Evolutionary conservation across 2,329 filamentous ascomycete species (phyloP), one percentile per base, ranked within the genome.

Genomic region (Aureobasidium sp.): DNA sequence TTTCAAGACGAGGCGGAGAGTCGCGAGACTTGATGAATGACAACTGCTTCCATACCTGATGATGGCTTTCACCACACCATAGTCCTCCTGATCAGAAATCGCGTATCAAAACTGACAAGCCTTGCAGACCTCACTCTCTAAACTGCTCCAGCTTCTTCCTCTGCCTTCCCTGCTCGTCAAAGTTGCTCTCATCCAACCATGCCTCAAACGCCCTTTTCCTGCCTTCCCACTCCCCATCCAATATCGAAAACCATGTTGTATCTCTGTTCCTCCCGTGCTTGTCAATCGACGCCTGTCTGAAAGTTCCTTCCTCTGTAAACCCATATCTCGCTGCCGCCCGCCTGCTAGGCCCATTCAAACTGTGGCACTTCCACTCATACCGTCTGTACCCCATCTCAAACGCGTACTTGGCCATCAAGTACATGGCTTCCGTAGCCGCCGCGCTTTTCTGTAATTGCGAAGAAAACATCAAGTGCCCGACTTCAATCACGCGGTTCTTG

Each of bases 361-460:
- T 60, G 61, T 85, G 74, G 47, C 78, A 80, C 60, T 85, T 85
- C 82, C 82, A 85, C 64, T 85, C 81, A 6, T 81, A 74, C 7
- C 82, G 69, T 4, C 75, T 63, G 60, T 79, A 81, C 0, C 75
- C 72, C 19, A 84, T 62, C 4, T 78, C 74, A 58, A 85, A 79
- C 0, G 74, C 73, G 49, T 79, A 69, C 32, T 68, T 68, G 37
- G 78, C 71, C n/a, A 83, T 62, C 2, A 85, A 66, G 55, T 77
- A 83, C 56, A 79, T 71, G 0, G 74, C 72, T 61, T 85, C 82
- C 0, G 80, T 85, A 0, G 79, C 76, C 5, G 70, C 72, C 0
- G 71, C 71, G 0, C 79, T 82, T n/a, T 75, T 72, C 61, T 80
- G 76, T 17, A 84, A 62, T 1, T 59, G 57, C 0, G 70, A 64